A percentile compares a stretch with the other conserved stretches of the same genome.
phyloP scores from a whole-genome alignment of 2,329 filamentous ascomycete species.

The Claviceps monticola region DNA sequence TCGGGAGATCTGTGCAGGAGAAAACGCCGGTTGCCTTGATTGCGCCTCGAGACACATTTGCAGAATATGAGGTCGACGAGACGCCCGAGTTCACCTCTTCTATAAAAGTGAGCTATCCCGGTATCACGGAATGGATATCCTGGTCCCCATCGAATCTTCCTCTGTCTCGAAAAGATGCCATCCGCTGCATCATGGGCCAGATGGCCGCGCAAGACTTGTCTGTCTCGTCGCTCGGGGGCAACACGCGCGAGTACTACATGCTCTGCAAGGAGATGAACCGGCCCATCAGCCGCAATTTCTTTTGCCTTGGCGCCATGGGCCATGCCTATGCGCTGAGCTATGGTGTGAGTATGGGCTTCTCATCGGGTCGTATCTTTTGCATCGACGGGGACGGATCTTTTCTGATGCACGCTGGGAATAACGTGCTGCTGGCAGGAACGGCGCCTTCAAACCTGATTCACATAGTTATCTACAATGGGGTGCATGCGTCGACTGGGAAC shows the following conservation, averaged over 20 bases:
- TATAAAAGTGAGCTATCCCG: neutral
- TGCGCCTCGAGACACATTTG: neutral
- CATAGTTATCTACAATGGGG: conserved; percentile 2
- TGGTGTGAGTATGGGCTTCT: neutral
- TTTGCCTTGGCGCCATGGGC: conserved; percentile 3
- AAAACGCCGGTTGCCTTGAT: conserved; percentile 1
- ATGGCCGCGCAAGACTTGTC: neutral
- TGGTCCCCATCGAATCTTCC: neutral
- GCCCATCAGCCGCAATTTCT: neutral
- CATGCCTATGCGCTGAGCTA: conserved; percentile 1
- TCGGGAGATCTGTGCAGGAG: neutral
- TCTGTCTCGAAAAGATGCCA: neutral
- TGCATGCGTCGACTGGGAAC: conserved; percentile 1
- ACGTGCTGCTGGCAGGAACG: neutral
- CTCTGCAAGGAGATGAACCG: conserved; percentile 1
- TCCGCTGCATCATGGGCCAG: neutral
- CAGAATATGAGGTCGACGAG: neutral
- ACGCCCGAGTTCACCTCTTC: neutral
- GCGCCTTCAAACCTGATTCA: neutral
- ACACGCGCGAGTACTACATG: conserved; percentile 3
- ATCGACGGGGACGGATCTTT: conserved; percentile 3
- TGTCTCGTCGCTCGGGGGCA: conserved; percentile 2
- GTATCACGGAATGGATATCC: neutral
- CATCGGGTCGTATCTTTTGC: neutral
- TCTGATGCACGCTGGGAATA: conserved; percentile 3